phyloP scores from a whole-genome alignment of 2,329 filamentous ascomycete genomes.

The Hypoxylon sp. region DNA sequence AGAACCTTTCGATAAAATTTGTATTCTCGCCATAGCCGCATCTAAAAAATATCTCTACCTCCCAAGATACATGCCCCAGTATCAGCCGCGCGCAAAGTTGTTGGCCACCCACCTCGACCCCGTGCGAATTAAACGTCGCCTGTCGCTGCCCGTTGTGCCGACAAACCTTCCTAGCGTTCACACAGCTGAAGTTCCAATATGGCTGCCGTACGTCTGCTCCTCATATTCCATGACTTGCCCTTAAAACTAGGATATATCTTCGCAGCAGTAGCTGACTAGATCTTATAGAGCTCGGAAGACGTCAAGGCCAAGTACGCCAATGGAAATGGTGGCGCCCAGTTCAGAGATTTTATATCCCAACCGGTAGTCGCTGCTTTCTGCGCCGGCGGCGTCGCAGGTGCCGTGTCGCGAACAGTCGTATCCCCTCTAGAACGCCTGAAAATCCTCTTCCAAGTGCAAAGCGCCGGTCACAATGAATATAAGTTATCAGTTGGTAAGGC shows the following conservation, averaged over 20 bases:
- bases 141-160: slow-evolving; percentile 24
- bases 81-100: slow-evolving; percentile 38
- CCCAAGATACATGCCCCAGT: slow-evolving; percentile 40
- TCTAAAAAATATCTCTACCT: slow-evolving; percentile 30
- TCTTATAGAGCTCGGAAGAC: slow-evolving; percentile 46
- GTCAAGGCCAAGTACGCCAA: slow-evolving; percentile 51
- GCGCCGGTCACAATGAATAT: slow-evolving; percentile 89
- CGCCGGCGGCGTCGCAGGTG: slow-evolving; percentile 92
- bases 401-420: slow-evolving; percentile 97
- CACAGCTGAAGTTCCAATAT: slow-evolving; percentile 50
- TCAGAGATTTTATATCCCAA: slow-evolving; percentile 74
- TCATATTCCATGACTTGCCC: slow-evolving; percentile 10
- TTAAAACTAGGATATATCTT: slow-evolving; percentile 14
- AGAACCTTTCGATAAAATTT: slow-evolving; percentile 47
- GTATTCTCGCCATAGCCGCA: slow-evolving; percentile 39
- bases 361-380: slow-evolving; percentile 93
- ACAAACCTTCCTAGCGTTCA: slow-evolving; percentile 15
- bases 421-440: slow-evolving; percentile 96
- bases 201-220: slow-evolving; percentile 55
- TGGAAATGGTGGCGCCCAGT: slow-evolving; percentile 50
- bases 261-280: slow-evolving; percentile 38
- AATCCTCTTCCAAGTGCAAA: slow-evolving; percentile 98
- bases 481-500: slow-evolving; percentile 92
- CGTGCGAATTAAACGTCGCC: slow-evolving; percentile 36
- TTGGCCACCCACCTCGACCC: slow-evolving; percentile 30